Base-by-base conservation (phyloP, 1,284 basidiomycete species). In the Ustilago trichophora region DNA sequence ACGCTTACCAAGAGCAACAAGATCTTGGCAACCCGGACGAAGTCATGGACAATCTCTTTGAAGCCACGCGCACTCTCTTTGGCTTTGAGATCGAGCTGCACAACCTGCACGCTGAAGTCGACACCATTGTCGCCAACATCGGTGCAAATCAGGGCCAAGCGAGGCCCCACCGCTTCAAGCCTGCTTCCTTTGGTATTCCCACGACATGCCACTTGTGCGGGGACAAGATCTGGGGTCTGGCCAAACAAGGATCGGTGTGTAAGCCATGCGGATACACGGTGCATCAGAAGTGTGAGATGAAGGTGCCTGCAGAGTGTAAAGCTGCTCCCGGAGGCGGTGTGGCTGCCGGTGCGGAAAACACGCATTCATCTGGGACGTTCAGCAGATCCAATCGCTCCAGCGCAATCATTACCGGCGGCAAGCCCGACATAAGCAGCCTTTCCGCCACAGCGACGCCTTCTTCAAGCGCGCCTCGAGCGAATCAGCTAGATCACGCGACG, bases 281-380 rank as follows among this genome's bases (percentile, higher is more conserved):
- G 16, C 73, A 75, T 33, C 54, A 63, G 26, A 75, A 75, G 59
- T 75, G 73, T 53, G 70, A 75, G 69, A 56, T 72, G 46, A 75
- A 75, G 56, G 73, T 75, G 26, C 63, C 73, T 2, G 63, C 73
- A 0, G 55, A 75, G 27, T 75, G 73, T 52, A 66, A 62, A 32
- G 59, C 71, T n/a, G 48, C 55, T n/a, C 53, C 58, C 4, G 43
- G 40, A 10, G 33, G 27, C 16, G 35, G 38, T 3, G 36, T 34
- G 6, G 31, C 29, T 4, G 41, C 19, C 19, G 40, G 43, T 7
- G 11, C 31, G 22, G 44, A 37, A 26, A 27, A 47, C n/a, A 24
- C 41, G 4, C 36, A 37, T 6, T 18, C 16, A 7, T 53, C 50
- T 13, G 32, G 18, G 11, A 29, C 38, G 8, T 38, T 50, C 22